A percentile compares a stretch with the other conserved stretches of the same genome.
Conservation (phyloP, 768 basidiomycete species). For the Russula foetens region DNA sequence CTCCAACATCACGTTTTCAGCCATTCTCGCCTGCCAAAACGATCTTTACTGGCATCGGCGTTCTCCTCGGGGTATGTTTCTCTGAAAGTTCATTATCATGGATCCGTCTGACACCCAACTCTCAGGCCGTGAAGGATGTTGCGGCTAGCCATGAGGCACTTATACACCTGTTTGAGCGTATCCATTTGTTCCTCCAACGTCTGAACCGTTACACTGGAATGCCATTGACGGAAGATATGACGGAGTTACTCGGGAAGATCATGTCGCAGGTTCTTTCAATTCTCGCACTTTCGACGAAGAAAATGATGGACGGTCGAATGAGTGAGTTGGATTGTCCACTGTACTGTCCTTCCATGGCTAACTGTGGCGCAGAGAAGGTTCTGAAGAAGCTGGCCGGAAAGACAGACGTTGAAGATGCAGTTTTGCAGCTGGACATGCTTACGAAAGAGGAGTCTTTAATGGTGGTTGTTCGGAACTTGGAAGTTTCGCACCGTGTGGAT, state of each 20-base stretch:
- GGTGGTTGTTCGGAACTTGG: background rate
- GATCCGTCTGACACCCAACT: too few species aligned
- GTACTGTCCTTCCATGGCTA: background rate
- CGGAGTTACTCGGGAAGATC: background rate
- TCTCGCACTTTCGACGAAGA: background rate
- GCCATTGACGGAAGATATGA: background rate
- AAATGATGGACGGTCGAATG: background rate
- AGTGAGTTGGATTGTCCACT: background rate
- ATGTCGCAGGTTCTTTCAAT: background rate
- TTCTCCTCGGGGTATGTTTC: background rate
- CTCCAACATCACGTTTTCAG: background rate
- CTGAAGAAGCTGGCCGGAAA: background rate
- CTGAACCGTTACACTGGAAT: background rate
- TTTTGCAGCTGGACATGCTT: background rate
- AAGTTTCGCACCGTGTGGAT: background rate
- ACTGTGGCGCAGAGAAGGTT: background rate
- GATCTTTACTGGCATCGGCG: background rate
- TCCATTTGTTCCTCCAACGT: background rate
- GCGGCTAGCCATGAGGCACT: background rate
- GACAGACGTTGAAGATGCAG: background rate
- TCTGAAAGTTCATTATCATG: too few species aligned
- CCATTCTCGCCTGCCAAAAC: background rate
- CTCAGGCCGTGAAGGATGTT: background rate
- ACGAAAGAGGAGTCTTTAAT: background rate
- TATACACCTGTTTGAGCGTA: background rate